Evolutionary conservation across 2,329 filamentous ascomycete species (phyloP).

Genomic region (Aspergillus sp.): DNA sequence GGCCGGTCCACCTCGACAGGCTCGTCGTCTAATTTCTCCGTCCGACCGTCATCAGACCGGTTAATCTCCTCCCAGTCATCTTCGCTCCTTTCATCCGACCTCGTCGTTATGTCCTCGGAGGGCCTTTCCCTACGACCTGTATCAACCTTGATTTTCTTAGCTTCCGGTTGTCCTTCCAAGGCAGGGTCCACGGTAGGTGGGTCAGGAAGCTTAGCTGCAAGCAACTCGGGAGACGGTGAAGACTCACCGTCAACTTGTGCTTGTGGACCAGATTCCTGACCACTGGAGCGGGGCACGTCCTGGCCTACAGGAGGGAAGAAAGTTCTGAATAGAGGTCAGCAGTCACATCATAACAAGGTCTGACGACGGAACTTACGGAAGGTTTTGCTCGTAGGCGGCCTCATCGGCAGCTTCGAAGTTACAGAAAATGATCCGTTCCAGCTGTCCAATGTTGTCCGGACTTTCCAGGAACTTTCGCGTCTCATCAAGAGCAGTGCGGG

Average conservation of each 20-base stretch:
- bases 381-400: slow-evolving; percentile 63
- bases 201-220: slow-evolving; percentile 49
- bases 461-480: slow-evolving; percentile 56
- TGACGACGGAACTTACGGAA: slow-evolving; percentile 66
- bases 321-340: slow-evolving; percentile 1
- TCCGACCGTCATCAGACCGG: slow-evolving; percentile 23
- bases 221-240: slow-evolving; percentile 23
- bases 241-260: slow-evolving; percentile 27
- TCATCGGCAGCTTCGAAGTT: slow-evolving; percentile 79
- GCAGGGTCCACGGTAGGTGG: slow-evolving; percentile 48
- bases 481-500: slow-evolving; percentile 66
- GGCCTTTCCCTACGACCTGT: slow-evolving; percentile 5
- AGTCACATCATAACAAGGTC: not conserved
- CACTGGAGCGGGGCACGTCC: slow-evolving; percentile 22
- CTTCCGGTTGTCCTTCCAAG: slow-evolving; percentile 43
- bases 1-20: slow-evolving; percentile 32
- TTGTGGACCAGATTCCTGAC: slow-evolving; percentile 9
- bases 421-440: slow-evolving; percentile 81
- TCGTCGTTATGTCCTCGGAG: slow-evolving; percentile 8
- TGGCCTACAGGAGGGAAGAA: slow-evolving; percentile 50
- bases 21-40: slow-evolving; percentile 33
- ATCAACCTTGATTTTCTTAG: slow-evolving; percentile 49
- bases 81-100: slow-evolving; percentile 29
- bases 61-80: slow-evolving; percentile 44
- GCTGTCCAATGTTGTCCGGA: slow-evolving; percentile 38